A percentile compares a stretch with the other conserved stretches of the same genome.
phyloP scores from a whole-genome alignment of 1,284 basidiomycete species.

The Rhodotorula sp. region DNA sequence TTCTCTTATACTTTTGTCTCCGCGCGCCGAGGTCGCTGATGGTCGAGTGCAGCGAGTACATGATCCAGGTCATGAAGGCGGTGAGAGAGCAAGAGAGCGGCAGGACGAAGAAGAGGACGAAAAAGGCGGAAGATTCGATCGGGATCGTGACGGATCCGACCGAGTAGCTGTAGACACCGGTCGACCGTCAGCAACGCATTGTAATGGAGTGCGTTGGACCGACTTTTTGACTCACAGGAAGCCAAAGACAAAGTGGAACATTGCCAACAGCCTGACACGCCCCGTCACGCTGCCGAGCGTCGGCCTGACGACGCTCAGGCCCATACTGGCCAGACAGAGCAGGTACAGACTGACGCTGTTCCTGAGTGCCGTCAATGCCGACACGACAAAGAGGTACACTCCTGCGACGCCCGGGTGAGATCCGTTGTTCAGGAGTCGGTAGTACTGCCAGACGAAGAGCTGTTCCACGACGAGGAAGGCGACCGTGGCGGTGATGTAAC shows the following conservation, averaged over 20 bases:
- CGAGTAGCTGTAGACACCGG: constrained; percentile 64
- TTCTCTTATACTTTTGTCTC: constrained; percentile 76
- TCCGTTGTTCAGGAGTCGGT: constrained; percentile 85
- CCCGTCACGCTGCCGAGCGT: constrained; percentile 74
- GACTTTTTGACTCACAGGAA: constrained; percentile 57
- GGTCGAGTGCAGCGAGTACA: constrained; percentile 54
- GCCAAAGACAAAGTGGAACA: constrained; percentile 88
- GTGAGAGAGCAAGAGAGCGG: constrained; percentile 91
- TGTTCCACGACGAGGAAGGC: constrained; percentile 89
- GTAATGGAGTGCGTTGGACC: background rate
- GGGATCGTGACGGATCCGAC: constrained; percentile 89
- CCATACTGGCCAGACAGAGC: constrained; percentile 70
- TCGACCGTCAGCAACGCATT: background rate
- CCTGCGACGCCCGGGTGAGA: constrained; percentile 62
- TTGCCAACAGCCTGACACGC: constrained; percentile 71
- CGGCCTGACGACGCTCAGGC: constrained; percentile 47
- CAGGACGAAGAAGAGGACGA: constrained; percentile 53
- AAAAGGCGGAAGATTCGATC: constrained; percentile 60
- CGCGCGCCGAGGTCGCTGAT: constrained; percentile 76
- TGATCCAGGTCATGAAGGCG: constrained; percentile 90
- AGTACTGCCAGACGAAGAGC: constrained; percentile 84
- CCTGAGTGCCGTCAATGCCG: constrained; percentile 86
- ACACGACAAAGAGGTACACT: constrained; percentile 79
- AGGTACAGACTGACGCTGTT: constrained; percentile 95
- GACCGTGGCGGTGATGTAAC: constrained; percentile 90